A percentile compares a stretch with the other conserved stretches of the same genome.
Evolutionary conservation across 805 yeast species (phyloP).

Genomic region (Ogataea trehalophila): DNA sequence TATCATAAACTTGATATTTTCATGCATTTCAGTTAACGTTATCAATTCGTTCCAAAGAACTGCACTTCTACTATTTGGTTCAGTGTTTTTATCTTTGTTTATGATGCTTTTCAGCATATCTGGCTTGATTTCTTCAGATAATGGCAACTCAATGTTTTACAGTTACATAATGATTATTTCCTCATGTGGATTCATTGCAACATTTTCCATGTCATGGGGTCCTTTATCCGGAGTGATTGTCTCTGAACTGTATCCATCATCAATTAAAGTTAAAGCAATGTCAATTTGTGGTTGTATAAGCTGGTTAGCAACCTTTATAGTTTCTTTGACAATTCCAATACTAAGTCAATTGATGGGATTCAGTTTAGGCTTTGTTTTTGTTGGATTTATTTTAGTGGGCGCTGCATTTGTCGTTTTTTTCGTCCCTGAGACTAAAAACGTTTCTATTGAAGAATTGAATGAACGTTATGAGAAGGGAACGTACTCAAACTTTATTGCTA

Average conservation of each 20-base stretch:
- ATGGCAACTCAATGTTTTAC: constrained; percentile 31
- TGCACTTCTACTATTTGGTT: constrained; percentile 42
- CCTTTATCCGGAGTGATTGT: constrained; percentile 65
- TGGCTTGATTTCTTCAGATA: constrained; percentile 40
- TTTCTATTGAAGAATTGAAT: constrained; percentile 21
- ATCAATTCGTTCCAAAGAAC: constrained; percentile 48
- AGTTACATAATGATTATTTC: constrained; percentile 51
- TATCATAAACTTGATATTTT: constrained; percentile 47
- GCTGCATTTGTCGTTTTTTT: constrained; percentile 20
- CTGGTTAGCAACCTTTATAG: constrained; percentile 60
- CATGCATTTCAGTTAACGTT: constrained; percentile 42
- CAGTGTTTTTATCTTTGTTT: constrained; percentile 43
- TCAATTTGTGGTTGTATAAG: constrained; percentile 55
- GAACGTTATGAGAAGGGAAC: constrained; percentile 11
- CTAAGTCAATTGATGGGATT: constrained; percentile 58
- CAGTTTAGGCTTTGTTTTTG: constrained; percentile 59
- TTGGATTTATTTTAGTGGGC: constrained; percentile 17
- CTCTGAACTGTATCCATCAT: constrained; percentile 60
- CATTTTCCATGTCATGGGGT: constrained; percentile 71
- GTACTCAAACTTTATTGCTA: neutral
- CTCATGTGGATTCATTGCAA: constrained; percentile 52
- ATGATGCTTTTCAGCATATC: constrained; percentile 54
- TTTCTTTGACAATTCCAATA: constrained; percentile 66
- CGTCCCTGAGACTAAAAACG: constrained; percentile 32
- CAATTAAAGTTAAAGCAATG: constrained; percentile 51